Evolutionary conservation across 805 yeast species (phyloP), one percentile per base, ranked within the genome.

Genomic region (Yarrowia keelungensis): DNA sequence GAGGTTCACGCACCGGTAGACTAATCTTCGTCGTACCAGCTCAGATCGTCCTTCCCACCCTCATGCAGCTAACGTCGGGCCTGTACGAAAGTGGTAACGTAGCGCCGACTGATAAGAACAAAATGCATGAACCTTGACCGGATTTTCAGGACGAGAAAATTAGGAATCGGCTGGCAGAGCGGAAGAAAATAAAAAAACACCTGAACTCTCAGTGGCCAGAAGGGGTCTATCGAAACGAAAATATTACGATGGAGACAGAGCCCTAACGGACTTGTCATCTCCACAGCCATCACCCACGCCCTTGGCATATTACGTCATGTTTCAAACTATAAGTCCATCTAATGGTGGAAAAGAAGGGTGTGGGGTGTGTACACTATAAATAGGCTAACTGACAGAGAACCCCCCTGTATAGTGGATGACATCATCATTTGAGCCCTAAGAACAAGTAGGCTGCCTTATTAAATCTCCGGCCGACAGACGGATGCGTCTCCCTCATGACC

Each of bases 261-360:
- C 7, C 32, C 32, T 5, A 26, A 26, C 32, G 7, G 32, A 26
- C 32, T 26, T 26, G 32, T 26, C 32, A 26, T 26, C 32, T 5
- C 32, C 32, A 26, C 32, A 26, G 32, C 32, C 32, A 26, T 26
- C 32, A 26, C 32, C 32, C 32, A 26, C 7, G 32, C 41, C 58
- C 59, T 53, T 53, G 59, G 59, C 59, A 38, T 39, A n/a, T n/a
- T 26, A 53, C 59, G 59, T 53, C 59, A 53, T 53, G 59, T 53
- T 53, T 53, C 45, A 53, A 53, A 53, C 59, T 35, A 14, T 53
- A 39, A 35, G 32, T 10, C 41, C 36, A 14, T 2, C 35, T 38
- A 38, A 53, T 39, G 45, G 35, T 11, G 15, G 19, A 7, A 14
- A 16, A 16, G 26, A 11, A 8, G 39, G 2, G 43, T 7, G 59